Evolutionary conservation across 2,329 filamentous ascomycete genomes (phyloP).

Genomic region (Bipolaris sorokiniana): DNA sequence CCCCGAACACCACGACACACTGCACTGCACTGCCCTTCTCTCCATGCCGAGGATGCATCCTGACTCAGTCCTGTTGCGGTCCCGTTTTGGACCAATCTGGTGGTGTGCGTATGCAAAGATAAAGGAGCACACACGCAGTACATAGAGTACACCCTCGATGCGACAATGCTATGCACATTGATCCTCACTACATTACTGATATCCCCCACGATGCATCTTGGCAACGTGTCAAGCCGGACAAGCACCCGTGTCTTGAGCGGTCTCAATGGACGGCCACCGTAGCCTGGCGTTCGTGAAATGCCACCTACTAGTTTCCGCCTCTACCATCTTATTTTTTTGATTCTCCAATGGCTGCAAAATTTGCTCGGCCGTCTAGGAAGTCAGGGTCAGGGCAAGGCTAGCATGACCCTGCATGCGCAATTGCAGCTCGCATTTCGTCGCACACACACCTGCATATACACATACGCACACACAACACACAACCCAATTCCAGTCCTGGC

Average conservation of each 20-base stretch:
- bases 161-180: slow-evolving; percentile 16
- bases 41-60: not conserved
- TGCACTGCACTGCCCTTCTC: not conserved
- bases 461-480: not conserved
- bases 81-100: not conserved
- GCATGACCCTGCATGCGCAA: slow-evolving; percentile 14
- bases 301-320: not conserved
- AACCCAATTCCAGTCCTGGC: slow-evolving; percentile 3
- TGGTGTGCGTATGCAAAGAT: slow-evolving; percentile 9
- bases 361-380: not conserved
- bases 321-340: not conserved
- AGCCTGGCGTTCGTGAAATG: not conserved
- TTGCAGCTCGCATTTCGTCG: slow-evolving; percentile 13
- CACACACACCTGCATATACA: not conserved
- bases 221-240: slow-evolving; percentile 15
- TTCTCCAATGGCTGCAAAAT: slow-evolving; percentile 1
- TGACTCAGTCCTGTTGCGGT: not conserved
- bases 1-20: not conserved
- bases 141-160: not conserved
- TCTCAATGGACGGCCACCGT: slow-evolving; percentile 6
- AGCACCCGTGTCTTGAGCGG: slow-evolving; percentile 21
- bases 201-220: slow-evolving; percentile 9
- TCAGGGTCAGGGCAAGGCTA: slow-evolving; percentile 10
- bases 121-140: slow-evolving; percentile 11
- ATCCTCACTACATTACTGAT: not conserved